phyloP scores from a whole-genome alignment of 108 stramenopile genomes.

The Pseudonitzschia pungens region DNA sequence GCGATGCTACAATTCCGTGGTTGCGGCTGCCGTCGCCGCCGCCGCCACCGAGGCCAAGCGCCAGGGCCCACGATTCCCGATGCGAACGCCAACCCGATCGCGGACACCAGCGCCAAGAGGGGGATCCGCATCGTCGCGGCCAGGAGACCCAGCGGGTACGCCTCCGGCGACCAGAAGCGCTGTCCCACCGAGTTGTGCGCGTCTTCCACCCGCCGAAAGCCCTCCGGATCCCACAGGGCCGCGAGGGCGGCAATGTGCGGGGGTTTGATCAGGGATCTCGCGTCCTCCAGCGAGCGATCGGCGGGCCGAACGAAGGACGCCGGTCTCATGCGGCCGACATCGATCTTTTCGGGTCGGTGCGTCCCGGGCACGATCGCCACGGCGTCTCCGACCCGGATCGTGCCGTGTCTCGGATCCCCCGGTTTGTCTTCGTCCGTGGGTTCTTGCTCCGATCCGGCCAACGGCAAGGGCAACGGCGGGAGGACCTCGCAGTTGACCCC shows the following conservation, averaged over 20 bases:
- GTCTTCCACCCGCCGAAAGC: background rate
- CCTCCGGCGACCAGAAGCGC: background rate
- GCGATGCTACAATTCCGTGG: background rate
- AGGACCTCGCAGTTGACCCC: constrained; percentile 37
- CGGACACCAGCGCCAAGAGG: background rate
- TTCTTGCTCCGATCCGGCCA: background rate
- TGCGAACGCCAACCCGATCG: background rate
- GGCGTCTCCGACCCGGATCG: constrained; percentile 18
- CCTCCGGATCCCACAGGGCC: background rate
- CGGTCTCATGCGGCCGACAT: constrained; percentile 12
- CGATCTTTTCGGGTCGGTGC: constrained; percentile 3
- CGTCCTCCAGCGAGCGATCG: constrained; percentile 28
- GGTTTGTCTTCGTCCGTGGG: too few relatives aligned
- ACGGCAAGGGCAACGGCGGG: background rate
- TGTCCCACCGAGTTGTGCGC: background rate
- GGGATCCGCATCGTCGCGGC: background rate
- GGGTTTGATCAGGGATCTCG: constrained; percentile 9
- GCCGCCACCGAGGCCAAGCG: background rate
- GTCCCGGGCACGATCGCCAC: background rate
- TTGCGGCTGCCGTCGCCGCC: background rate
- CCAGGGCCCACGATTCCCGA: background rate
- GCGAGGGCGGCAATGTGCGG: background rate
- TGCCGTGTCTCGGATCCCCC: constrained; percentile 4
- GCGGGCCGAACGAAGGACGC: constrained; percentile 27
- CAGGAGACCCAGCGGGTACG: background rate